Percentiles rank a stretch among this genome's conserved stretches.
These are phyloP conservation scores for Letharia lupina DNA, from an alignment of 495 filamentous ascomycete genomes.

Conservation along the genomic window DNA sequence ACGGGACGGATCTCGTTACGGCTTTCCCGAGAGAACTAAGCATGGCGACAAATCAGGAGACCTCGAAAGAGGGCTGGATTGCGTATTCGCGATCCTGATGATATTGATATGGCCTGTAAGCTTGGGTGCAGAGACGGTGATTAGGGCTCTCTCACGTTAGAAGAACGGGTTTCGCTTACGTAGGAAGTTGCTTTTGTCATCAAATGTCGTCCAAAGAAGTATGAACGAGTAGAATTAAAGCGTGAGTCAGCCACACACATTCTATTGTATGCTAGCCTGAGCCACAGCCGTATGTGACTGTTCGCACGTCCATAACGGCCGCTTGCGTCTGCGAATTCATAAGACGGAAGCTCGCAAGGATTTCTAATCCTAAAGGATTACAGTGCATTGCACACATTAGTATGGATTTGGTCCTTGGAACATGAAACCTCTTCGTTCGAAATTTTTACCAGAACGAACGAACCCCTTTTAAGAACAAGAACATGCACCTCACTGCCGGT, in stretches of 20 bases:
- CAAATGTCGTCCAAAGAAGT: neutral
- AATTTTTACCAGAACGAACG: neutral
- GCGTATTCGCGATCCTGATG: neutral
- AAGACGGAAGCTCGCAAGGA: neutral
- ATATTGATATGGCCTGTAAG: too few species aligned
- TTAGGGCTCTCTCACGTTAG: too few species aligned
- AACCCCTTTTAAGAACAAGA: neutral
- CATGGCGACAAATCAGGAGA: neutral
- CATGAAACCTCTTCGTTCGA: neutral
- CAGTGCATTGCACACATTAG: neutral
- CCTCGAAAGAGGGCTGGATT: neutral
- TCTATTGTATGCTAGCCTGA: neutral
- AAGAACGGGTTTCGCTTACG: neutral
- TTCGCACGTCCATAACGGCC: neutral
- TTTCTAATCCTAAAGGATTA: neutral
- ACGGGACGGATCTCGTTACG: neutral
- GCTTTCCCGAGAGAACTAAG: neutral
- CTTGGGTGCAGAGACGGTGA: too few species aligned
- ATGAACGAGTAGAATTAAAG: neutral
- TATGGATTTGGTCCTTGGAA: neutral
- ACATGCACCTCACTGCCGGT: neutral
- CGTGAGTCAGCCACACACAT: neutral
- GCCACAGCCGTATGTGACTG: neutral
- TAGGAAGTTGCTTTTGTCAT: neutral
- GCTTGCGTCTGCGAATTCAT: neutral